Conservation (phyloP, 176 grass and related monocot genomes). For the Secale cereale region DNA sequence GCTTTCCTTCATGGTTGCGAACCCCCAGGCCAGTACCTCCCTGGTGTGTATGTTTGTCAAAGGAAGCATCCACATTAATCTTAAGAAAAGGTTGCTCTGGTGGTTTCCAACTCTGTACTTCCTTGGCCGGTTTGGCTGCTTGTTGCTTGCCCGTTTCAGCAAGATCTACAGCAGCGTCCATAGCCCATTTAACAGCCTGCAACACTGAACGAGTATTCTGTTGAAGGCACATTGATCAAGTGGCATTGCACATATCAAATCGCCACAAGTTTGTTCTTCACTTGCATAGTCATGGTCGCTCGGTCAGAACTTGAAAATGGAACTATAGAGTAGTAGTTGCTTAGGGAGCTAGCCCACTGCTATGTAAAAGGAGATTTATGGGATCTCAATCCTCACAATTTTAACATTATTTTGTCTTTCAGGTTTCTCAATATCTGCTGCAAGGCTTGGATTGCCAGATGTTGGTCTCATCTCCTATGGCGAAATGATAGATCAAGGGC, state of each 20-base stretch:
- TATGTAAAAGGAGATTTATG: not conserved
- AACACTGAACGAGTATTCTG: too few relatives aligned
- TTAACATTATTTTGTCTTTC: not conserved
- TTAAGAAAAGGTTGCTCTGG: too few relatives aligned
- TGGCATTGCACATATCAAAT: not conserved
- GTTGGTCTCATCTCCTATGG: constrained; percentile 96
- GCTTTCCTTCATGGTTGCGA: too few relatives aligned
- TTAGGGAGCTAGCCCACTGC: not conserved
- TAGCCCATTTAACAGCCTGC: too few relatives aligned
- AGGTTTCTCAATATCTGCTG: constrained; percentile 97
- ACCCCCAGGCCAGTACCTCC: too few relatives aligned
- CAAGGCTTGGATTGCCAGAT: constrained; percentile 83
- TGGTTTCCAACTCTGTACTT: too few relatives aligned
- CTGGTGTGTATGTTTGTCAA: too few relatives aligned
- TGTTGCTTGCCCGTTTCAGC: too few relatives aligned
- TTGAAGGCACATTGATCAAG: not conserved
- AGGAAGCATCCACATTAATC: too few relatives aligned
- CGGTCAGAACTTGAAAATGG: not conserved
- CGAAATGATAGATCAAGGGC: constrained; percentile 91
- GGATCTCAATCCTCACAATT: not conserved
- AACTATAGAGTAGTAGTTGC: not conserved
- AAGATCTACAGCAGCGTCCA: too few relatives aligned
- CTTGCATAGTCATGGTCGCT: not conserved
- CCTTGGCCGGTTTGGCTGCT: too few relatives aligned
- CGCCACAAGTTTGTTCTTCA: not conserved